Evolutionary conservation across 768 basidiomycete genomes (phyloP), one percentile per base, ranked within the genome.

Genomic region (Lentinus tigrinus): DNA sequence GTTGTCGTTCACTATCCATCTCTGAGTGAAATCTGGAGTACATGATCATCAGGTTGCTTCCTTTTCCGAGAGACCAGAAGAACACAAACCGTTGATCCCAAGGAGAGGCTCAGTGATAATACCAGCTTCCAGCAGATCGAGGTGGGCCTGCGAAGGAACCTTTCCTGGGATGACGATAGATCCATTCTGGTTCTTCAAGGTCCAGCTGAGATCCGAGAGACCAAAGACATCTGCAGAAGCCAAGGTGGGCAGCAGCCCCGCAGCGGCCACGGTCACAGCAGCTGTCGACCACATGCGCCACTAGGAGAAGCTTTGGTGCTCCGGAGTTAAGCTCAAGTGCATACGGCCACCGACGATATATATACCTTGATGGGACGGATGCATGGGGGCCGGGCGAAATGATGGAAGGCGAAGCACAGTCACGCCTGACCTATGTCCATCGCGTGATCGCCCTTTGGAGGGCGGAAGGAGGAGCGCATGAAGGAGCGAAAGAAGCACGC

Each of bases 1-100:
- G 56, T 81, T 80, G 54, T 85, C 82, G 50, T 78, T 71, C 28
- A 76, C 74, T 47, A 85, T 72, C 83, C 82, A 84, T 59, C 84
- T 73, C 63, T 83, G 75, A 1, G 78, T 79, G 57, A 79, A 82
- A 55, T 85, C 81, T 83, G 47, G 28, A 16, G 10, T 26, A 13
- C 39, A n/a, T n/a, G n/a, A n/a, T n/a, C 11, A 21, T n/a, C 21
- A 49, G 31, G n/a, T 21, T 34, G 36, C 7, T 4, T 31, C 3
- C 1, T 26, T 21, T 9, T 34, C 21, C 46, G 28, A 24, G 36
- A 47, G 47, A 17, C 44, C n/a, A 11, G 42, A 64, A n/a, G 23
- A 14, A 36, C 34, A 54, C 64, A 43, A 46, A 81, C 82, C 84
- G 57, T 84, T 84, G 36, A 81, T 77, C 3, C 78, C 81, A 9